Percentiles rank a stretch among this genome's conserved stretches.
phyloP scores from a whole-genome alignment of 495 filamentous ascomycete genomes.

The Apodospora peruviana region DNA sequence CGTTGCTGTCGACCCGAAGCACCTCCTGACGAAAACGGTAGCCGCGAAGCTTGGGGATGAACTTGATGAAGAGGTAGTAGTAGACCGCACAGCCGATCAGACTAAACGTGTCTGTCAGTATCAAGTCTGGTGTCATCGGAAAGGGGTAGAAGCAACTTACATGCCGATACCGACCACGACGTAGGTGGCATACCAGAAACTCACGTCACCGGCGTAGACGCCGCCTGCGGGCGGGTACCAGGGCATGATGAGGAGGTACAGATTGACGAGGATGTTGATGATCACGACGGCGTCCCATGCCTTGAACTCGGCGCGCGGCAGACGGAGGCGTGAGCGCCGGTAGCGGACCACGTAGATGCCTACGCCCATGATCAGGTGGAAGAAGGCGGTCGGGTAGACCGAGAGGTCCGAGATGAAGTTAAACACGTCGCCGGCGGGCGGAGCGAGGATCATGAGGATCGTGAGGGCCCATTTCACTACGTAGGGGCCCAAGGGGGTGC shows the following conservation, averaged over 20 bases:
- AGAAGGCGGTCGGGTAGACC: slow-evolving; percentile 48
- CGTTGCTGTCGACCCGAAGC: slow-evolving; percentile 40
- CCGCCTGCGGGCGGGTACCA: slow-evolving; percentile 61
- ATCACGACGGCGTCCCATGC: slow-evolving; percentile 50
- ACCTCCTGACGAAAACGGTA: slow-evolving; percentile 53
- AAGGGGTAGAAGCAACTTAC: slow-evolving; percentile 31
- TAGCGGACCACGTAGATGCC: slow-evolving; percentile 51
- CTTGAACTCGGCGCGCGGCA: slow-evolving; percentile 41
- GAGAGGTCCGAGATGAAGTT: slow-evolving; percentile 56
- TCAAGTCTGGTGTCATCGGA: not conserved
- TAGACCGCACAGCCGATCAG: slow-evolving; percentile 48
- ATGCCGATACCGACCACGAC: slow-evolving; percentile 50
- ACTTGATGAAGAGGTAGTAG: slow-evolving; percentile 51
- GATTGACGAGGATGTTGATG: slow-evolving; percentile 49
- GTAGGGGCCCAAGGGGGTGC: slow-evolving; percentile 57
- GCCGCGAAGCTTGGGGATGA: slow-evolving; percentile 42
- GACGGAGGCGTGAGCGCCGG: slow-evolving; percentile 40
- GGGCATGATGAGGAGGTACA: slow-evolving; percentile 56
- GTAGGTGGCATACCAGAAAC: slow-evolving; percentile 65
- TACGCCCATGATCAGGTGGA: slow-evolving; percentile 47
- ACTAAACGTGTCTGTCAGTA: slow-evolving; percentile 19
- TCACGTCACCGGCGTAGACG: slow-evolving; percentile 52
- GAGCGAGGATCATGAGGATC: slow-evolving; percentile 58
- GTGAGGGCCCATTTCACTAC: slow-evolving; percentile 54
- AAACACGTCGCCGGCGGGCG: slow-evolving; percentile 64